Percentiles rank a stretch among this genome's conserved stretches.
Conservation (phyloP, 345 rosid genomes). For the Dimocarpus longan region DNA sequence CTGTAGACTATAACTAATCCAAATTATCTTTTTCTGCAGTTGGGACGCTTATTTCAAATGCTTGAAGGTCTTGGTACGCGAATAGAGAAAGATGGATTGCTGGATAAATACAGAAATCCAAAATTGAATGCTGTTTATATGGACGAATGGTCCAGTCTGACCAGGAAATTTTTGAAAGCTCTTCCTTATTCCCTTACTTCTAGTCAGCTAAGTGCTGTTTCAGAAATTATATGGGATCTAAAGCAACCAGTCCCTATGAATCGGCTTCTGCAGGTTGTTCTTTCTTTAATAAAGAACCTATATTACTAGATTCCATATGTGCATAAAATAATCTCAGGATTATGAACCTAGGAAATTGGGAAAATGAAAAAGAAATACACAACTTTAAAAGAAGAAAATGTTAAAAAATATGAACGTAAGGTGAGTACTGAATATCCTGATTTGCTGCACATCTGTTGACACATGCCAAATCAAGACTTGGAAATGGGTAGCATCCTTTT, state of each 20-base stretch:
- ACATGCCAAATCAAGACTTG: slow-evolving; percentile 5
- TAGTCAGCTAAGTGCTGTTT: slow-evolving; percentile 83
- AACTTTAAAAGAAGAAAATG: slow-evolving; percentile 1
- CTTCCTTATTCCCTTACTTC: slow-evolving; percentile 91
- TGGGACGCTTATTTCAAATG: slow-evolving; percentile 91
- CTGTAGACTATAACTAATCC: slow-evolving; percentile 20
- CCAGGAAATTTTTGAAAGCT: slow-evolving; percentile 69
- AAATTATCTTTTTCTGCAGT: slow-evolving; percentile 48
- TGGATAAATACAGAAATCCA: slow-evolving; percentile 75
- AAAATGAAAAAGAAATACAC: background rate
- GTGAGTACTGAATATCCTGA: background rate
- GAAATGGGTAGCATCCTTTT: background rate
- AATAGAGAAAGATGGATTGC: slow-evolving; percentile 75
- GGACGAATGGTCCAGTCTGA: slow-evolving; percentile 78
- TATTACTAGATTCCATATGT: background rate
- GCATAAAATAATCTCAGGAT: background rate
- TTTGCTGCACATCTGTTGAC: background rate
- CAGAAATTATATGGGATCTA: slow-evolving; percentile 96
- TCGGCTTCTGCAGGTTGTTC: slow-evolving; percentile 86
- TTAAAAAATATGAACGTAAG: background rate
- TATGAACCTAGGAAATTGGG: background rate
- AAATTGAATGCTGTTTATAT: slow-evolving; percentile 52
- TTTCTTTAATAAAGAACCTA: slow-evolving; percentile 10
- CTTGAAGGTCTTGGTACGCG: slow-evolving; percentile 82
- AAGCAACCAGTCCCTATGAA: slow-evolving; percentile 91